Evolutionary conservation across 2,329 filamentous ascomycete species (phyloP), one percentile per base, ranked within the genome.

Genomic region (Exophiala oligosperma): DNA sequence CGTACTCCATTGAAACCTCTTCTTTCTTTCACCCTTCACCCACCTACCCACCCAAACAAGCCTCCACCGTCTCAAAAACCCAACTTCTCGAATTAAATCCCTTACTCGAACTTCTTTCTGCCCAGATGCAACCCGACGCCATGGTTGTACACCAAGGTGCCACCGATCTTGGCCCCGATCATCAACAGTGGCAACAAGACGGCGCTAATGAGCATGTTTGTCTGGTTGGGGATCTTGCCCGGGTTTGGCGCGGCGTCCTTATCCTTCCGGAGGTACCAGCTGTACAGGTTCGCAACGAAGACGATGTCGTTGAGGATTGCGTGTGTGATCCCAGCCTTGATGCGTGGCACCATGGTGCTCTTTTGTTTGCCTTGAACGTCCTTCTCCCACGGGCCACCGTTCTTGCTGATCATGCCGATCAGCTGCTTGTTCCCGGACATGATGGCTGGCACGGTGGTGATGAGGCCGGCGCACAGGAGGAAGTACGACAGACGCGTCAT

Each of bases 331-430:
- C 57, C 52, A 24, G 64, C 61, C 57, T 67, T 67, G 60, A 67
- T 66, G 3, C 64, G 55, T 4, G 64, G 65, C 37, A 66, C 64
- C 62, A 67, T 67, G 14, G 65, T 66, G 56, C 17, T 54, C 60
- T 67, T 67, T 41, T 54, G 51, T 38, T 67, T 67, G 40, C 65
- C 65, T 8, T 48, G 29, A 23, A 57, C 58, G 49, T 66, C 65
- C 44, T 66, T 66, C 50, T 67, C 65, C 64, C 64, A 67, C 2
- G 64, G 64, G 1, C 65, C 65, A 9, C 46, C 46, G 28, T 67
- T 67, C 62, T 67, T 66, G 48, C 58, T 62, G 64, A 67, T 67
- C 65, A 67, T 61, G 32, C 64, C 63, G 14, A 64, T 56, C 49
- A 67, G 57, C 40, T 67, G 64, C 40, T 61, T 59, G 61, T 65